These are phyloP conservation scores for Angophora floribunda DNA, from an alignment of 345 rosid species.

Conservation along the genomic window DNA sequence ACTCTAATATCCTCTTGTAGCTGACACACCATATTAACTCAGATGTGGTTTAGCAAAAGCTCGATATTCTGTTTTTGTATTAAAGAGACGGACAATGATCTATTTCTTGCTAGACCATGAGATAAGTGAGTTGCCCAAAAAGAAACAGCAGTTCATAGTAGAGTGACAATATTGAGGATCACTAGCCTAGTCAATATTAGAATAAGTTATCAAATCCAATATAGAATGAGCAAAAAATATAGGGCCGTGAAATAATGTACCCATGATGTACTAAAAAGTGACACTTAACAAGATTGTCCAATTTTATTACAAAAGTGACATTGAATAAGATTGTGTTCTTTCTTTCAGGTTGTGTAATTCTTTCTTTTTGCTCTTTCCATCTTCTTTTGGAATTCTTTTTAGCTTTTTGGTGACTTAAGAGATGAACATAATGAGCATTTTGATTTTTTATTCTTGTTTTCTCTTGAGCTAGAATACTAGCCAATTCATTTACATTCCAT, in stretches of 20 bases:
- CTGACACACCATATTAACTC: neutral
- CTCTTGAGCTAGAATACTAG: too few relatives aligned
- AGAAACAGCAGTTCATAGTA: neutral
- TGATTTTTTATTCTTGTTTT: too few relatives aligned
- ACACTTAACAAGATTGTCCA: too few relatives aligned
- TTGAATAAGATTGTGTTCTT: too few relatives aligned
- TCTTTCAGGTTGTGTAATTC: too few relatives aligned
- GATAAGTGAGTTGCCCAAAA: neutral
- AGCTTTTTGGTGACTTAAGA: too few relatives aligned
- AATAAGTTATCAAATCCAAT: neutral
- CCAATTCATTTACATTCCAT: too few relatives aligned
- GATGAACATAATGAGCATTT: too few relatives aligned
- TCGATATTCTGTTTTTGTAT: neutral
- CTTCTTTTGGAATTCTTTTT: too few relatives aligned
- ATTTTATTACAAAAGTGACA: too few relatives aligned
- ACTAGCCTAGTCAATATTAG: neutral
- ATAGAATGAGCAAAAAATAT: neutral
- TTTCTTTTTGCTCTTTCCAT: too few relatives aligned
- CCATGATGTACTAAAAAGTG: neutral
- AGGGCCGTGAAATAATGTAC: neutral
- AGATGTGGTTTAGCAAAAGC: neutral
- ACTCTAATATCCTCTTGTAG: neutral
- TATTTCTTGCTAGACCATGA: neutral
- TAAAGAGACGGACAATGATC: neutral
- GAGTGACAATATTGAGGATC: neutral